Evolutionary conservation across 352 stramenopile species (phyloP).

Genomic region (Globisporangium emineosum): DNA sequence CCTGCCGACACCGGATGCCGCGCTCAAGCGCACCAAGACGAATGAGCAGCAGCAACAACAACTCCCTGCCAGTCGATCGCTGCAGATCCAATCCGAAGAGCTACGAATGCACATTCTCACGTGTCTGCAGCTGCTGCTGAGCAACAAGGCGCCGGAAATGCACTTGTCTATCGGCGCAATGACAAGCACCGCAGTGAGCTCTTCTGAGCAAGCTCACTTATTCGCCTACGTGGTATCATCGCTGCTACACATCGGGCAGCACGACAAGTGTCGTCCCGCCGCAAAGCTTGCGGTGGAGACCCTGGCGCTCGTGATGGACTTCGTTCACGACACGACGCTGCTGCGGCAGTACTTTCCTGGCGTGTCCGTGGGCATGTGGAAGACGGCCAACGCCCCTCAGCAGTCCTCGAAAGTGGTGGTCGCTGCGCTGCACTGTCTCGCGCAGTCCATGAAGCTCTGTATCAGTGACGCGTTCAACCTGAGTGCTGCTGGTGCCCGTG

Average conservation of each 20-base stretch:
- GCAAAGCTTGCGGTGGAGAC: conserved; percentile 38
- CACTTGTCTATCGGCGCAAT: conserved; percentile 16
- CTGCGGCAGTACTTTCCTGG: conserved; percentile 75
- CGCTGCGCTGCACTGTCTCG: conserved; percentile 55
- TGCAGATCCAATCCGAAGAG: conserved; percentile 51
- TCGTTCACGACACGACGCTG: conserved; percentile 32
- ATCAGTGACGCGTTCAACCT: conserved; percentile 22
- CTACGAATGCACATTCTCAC: conserved; percentile 47
- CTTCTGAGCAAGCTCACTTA: conserved; percentile 49
- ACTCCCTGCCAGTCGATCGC: not conserved
- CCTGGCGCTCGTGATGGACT: conserved; percentile 34
- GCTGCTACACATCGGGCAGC: conserved; percentile 57
- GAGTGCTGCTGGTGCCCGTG: not conserved
- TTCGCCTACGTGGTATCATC: conserved; percentile 64
- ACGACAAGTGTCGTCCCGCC: conserved; percentile 40
- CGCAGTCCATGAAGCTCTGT: conserved; percentile 30
- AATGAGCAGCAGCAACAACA: not conserved
- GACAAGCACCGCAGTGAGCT: not conserved
- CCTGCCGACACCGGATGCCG: conserved; percentile 39
- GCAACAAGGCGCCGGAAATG: not conserved
- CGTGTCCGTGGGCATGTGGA: conserved; percentile 60
- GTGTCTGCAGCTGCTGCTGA: conserved; percentile 40
- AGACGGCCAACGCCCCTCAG: conserved; percentile 56
- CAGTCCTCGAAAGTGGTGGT: conserved; percentile 65
- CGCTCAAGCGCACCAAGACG: not conserved